phyloP scores from a whole-genome alignment of 139 green algal species.

The Dunaliella primolecta region DNA sequence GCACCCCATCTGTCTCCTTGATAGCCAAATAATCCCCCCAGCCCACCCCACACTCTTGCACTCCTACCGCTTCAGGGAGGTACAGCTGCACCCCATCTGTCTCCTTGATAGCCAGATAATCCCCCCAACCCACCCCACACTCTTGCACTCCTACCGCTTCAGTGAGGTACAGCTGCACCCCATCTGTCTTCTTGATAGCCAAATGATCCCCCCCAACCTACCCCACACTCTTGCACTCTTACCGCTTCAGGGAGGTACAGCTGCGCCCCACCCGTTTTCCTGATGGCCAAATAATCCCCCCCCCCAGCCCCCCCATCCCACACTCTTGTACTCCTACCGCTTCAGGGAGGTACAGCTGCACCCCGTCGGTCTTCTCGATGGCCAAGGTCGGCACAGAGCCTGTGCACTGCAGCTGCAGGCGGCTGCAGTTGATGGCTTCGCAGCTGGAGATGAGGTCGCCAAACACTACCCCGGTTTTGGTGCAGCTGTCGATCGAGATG shows the following conservation, averaged over 20 bases:
- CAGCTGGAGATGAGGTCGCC: constrained; percentile 69
- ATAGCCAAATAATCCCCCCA: no score
- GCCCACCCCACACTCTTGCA: no score
- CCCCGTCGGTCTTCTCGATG: constrained; percentile 90
- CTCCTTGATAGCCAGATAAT: constrained; percentile 93
- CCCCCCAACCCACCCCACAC: neutral
- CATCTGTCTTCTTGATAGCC: constrained; percentile 88
- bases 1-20: constrained; percentile 88
- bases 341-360: constrained; percentile 54
- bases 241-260: constrained; percentile 36
- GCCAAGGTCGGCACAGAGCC: constrained; percentile 76
- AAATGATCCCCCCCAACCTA: constrained; percentile 34
- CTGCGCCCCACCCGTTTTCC: constrained; percentile 83
- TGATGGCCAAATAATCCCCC: no score
- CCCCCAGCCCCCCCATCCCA: neutral
- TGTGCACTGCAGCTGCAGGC: constrained; percentile 73
- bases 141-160: constrained; percentile 11
- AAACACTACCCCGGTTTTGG: constrained; percentile 78
- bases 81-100: constrained; percentile 75
- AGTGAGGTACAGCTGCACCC: constrained; percentile 60
- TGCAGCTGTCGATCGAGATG: constrained; percentile 91
- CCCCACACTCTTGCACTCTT: no score
- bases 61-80: constrained; percentile 23
- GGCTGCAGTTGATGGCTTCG: constrained; percentile 87
- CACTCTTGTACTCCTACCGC: constrained; percentile 9